These are phyloP conservation scores for Kwoniella bestiolae DNA, from an alignment of 768 basidiomycete genomes.

Conservation along the genomic window DNA sequence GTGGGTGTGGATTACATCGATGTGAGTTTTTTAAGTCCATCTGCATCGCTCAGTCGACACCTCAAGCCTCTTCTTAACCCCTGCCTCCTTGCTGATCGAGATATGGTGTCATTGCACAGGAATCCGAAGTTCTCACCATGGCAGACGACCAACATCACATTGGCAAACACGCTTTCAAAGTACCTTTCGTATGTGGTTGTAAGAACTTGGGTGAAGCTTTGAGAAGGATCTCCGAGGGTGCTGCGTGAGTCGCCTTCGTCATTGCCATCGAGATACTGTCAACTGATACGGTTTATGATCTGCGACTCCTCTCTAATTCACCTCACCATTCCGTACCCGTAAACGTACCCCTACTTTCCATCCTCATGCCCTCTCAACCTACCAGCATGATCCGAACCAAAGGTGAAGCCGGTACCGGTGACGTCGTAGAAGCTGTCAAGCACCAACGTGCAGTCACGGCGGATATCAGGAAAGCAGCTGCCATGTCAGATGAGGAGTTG, in stretches of 20 bases:
- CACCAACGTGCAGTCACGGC: constrained; percentile 82
- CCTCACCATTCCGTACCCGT: too few species aligned
- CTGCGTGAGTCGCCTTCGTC: constrained; percentile 62
- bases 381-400: constrained; percentile 89
- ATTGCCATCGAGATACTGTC: too few species aligned
- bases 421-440: constrained; percentile 73
- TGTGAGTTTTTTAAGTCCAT: constrained; percentile 41
- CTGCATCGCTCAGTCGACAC: too few species aligned
- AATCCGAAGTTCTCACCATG: constrained; percentile 77
- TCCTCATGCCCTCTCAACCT: background rate
- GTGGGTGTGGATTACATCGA: constrained; percentile 86
- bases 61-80: background rate
- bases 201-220: constrained; percentile 94
- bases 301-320: too few species aligned
- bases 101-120: constrained; percentile 26
- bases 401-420: constrained; percentile 63
- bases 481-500: constrained; percentile 93
- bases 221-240: constrained; percentile 93
- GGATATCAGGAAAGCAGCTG: constrained; percentile 81
- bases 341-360: background rate
- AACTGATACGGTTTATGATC: too few species aligned
- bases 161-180: constrained; percentile 92
- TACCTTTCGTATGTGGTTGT: constrained; percentile 93
- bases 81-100: background rate
- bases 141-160: constrained; percentile 96